phyloP scores from a whole-genome alignment of 2,329 filamentous ascomycete species.

The Hyphodiscus sp. region DNA sequence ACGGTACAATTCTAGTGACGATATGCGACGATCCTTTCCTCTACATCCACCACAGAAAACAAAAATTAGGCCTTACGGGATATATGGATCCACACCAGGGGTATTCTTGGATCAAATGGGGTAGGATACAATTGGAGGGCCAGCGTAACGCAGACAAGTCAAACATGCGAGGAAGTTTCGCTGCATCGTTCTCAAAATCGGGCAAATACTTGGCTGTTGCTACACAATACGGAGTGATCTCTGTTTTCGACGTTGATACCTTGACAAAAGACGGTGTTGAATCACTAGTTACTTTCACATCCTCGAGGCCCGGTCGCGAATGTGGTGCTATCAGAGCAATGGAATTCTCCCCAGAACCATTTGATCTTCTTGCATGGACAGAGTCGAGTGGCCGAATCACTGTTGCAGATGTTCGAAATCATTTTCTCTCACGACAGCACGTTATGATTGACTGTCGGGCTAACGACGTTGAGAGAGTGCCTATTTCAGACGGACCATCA shows the following conservation, averaged over 20 bases:
- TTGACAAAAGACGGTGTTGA: slow-evolving; percentile 42
- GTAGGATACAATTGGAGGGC: slow-evolving; percentile 50
- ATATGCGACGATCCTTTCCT: slow-evolving; percentile 83
- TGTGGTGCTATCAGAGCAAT: slow-evolving; percentile 79
- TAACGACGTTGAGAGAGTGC: slow-evolving; percentile 37
- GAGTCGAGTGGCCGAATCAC: slow-evolving; percentile 77
- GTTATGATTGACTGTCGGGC: slow-evolving; percentile 56
- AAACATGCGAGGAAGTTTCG: slow-evolving; percentile 64
- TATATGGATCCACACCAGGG: slow-evolving; percentile 21
- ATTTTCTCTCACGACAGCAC: slow-evolving; percentile 62
- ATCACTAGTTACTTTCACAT: slow-evolving; percentile 68
- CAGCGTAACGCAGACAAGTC: slow-evolving; percentile 48
- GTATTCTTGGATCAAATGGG: slow-evolving; percentile 46
- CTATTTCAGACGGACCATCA: slow-evolving; percentile 18
- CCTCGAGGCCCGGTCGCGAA: slow-evolving; percentile 53
- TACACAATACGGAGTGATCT: slow-evolving; percentile 75
- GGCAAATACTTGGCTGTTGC: slow-evolving; percentile 68
- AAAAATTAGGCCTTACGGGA: slow-evolving; percentile 15
- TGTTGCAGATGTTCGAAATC: slow-evolving; percentile 64
- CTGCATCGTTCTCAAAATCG: slow-evolving; percentile 68
- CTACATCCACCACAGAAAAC: slow-evolving; percentile 66
- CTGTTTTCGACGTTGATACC: slow-evolving; percentile 57
- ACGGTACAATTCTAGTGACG: slow-evolving; percentile 72
- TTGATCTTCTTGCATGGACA: slow-evolving; percentile 88
- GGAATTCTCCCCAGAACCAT: slow-evolving; percentile 84